Percentiles rank a stretch among this genome's conserved stretches.
phyloP scores from a whole-genome alignment of 805 yeast genomes.

The Blastobotrys peoriensis region DNA sequence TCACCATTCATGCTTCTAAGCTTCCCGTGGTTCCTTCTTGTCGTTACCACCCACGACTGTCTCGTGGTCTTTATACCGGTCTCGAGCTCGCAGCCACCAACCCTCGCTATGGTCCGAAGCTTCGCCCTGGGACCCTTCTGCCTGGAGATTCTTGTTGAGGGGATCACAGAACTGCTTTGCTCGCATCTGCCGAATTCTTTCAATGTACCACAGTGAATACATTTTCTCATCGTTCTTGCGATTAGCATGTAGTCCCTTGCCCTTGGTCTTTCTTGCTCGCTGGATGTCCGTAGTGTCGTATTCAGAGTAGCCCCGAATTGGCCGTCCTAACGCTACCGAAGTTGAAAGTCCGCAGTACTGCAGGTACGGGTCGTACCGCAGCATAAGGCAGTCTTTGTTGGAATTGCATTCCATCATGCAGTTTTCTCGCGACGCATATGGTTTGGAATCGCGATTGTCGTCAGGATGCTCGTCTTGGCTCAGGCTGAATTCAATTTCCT shows the following conservation, averaged over 20 bases:
- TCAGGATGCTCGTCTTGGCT: not conserved
- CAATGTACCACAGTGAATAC: constrained; percentile 24
- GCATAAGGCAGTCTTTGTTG: constrained; percentile 23
- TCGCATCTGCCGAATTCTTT: constrained; percentile 25
- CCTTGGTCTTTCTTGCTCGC: constrained; percentile 9
- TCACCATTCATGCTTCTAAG: no score
- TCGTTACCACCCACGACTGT: no score
- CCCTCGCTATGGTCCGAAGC: constrained; percentile 27
- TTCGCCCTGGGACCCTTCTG: constrained; percentile 24
- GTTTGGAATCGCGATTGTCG: constrained; percentile 4
- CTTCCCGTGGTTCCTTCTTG: no score
- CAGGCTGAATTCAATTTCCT: constrained; percentile 20
- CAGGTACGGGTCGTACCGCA: constrained; percentile 23
- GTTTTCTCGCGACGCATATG: constrained; percentile 19
- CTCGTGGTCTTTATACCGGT: constrained; percentile 9
- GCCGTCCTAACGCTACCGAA: constrained; percentile 25
- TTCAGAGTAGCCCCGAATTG: constrained; percentile 15
- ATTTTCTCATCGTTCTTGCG: constrained; percentile 11
- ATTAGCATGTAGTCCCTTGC: constrained; percentile 12
- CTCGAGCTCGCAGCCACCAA: constrained; percentile 26
- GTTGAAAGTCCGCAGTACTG: constrained; percentile 27
- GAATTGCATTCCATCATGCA: constrained; percentile 21
- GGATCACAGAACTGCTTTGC: constrained; percentile 21
- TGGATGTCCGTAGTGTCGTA: constrained; percentile 1
- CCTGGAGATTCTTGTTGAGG: constrained; percentile 14